Evolutionary conservation across 75 land plant genomes (phyloP).

Genomic region (Adiantum capillusveneris): DNA sequence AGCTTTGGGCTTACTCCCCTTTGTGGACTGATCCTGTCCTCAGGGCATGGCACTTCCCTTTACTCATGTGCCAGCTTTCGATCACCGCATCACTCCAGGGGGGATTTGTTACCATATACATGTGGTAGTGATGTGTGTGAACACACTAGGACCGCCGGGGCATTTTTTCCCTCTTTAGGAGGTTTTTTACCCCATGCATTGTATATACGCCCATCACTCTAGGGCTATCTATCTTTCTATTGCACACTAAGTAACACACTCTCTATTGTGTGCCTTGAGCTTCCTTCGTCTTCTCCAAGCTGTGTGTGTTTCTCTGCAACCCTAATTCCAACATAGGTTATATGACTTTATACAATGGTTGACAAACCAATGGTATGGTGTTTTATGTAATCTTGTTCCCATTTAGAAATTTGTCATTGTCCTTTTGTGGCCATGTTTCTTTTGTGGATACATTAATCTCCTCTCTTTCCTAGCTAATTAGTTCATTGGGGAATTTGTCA

Average conservation of each 20-base stretch:
- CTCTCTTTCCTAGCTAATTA: no score
- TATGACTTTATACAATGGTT: no score
- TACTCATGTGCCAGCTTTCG: not conserved
- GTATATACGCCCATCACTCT: constrained; percentile 4
- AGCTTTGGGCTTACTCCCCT: constrained; percentile 7
- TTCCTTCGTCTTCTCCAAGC: no score
- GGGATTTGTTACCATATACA: not conserved
- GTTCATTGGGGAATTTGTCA: no score
- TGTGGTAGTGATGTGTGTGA: constrained; percentile 6
- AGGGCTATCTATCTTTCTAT: constrained; percentile 5
- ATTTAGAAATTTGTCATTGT: no score
- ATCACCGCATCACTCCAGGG: constrained; percentile 8
- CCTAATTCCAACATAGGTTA: no score
- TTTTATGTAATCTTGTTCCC: no score
- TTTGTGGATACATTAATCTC: no score
- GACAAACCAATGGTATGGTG: no score
- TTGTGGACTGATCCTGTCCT: constrained; percentile 4
- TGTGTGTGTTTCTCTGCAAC: no score
- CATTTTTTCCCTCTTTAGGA: not conserved
- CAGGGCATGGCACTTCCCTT: constrained; percentile 1
- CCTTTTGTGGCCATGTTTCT: no score
- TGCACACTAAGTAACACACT: not conserved
- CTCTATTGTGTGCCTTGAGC: no score
- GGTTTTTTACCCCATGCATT: not conserved
- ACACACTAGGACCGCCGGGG: constrained; percentile 3